Percentiles rank a stretch among this genome's conserved stretches.
These are phyloP conservation scores for Ustilaginoidea virens DNA, from an alignment of 2,329 filamentous ascomycete species.

Conservation along the genomic window DNA sequence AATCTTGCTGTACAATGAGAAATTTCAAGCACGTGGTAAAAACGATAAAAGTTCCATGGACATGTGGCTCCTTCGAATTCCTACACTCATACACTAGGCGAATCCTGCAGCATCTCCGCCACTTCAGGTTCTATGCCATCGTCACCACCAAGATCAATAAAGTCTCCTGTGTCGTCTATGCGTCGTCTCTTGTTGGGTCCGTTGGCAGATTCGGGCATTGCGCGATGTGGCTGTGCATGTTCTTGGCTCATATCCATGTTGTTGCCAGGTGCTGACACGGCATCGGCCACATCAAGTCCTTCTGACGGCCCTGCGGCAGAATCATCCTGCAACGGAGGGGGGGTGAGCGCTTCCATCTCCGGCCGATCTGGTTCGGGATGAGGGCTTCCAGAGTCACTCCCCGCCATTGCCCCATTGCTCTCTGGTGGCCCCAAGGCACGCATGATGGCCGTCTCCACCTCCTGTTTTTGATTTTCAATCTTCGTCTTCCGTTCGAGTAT, in stretches of 20 bases:
- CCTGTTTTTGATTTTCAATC: slow-evolving; percentile 69
- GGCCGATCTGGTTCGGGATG: slow-evolving; percentile 54
- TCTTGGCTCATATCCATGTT: slow-evolving; percentile 25
- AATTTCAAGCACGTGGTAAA: too few species aligned
- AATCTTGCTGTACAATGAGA: too few species aligned
- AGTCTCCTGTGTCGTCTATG: slow-evolving; percentile 33
- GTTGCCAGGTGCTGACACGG: slow-evolving; percentile 9
- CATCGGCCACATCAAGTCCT: slow-evolving; percentile 6
- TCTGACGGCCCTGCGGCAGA: slow-evolving; percentile 5
- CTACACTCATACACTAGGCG: too few species aligned
- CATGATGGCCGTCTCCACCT: slow-evolving; percentile 87
- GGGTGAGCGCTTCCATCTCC: slow-evolving; percentile 74
- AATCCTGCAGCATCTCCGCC: slow-evolving; percentile 37
- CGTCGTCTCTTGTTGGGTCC: slow-evolving; percentile 42
- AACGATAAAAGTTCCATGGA: too few species aligned
- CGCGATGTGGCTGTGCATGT: slow-evolving; percentile 29
- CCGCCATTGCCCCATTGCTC: slow-evolving; percentile 30
- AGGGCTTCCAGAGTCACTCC: slow-evolving; percentile 28
- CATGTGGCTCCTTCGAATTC: too few species aligned
- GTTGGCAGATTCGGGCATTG: slow-evolving; percentile 32
- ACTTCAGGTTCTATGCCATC: slow-evolving; percentile 43
- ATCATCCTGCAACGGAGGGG: slow-evolving; percentile 44
- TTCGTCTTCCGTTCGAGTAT: slow-evolving; percentile 51
- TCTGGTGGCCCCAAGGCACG: slow-evolving; percentile 55
- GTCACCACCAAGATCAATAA: slow-evolving; percentile 37